Evolutionary conservation across 2,329 filamentous ascomycete genomes (phyloP), one percentile per base, ranked within the genome.

Genomic region (Exserohilum rostratum): DNA sequence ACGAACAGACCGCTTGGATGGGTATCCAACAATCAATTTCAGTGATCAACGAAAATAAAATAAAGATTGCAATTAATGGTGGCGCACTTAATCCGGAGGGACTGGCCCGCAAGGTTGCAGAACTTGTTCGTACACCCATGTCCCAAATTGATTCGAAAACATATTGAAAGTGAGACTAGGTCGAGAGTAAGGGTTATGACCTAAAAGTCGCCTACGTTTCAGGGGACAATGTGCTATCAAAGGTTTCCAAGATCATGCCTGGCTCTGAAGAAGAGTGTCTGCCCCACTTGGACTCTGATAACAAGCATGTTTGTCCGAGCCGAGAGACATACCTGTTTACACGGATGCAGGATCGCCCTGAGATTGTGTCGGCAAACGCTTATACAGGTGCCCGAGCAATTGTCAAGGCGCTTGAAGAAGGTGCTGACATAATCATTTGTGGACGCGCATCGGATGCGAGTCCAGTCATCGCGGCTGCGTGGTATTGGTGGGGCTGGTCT

Each of bases 11-110:
- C 27, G 76, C 80, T 43, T 81, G 80, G 81, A 77, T 81, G 50
- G 80, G 79, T 1, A 69, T 82, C 20, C 67, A 77, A 57, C 66
- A 79, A 62, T 77, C 75, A 0, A 75, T 85, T 3, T 25, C 22
- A 25, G 22, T 25, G 70, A 79, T 3, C 64, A 81, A 5, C 1
- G 70, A 79, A 44, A 79, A 82, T 55, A 65, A 75, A 0, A 85
- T 85, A 70, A 83, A 82, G 55, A 74, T 86, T 11, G 75, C 84
- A 31, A 74, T 85, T 50, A 85, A 86, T 60, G 84, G 84, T 2
- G 84, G 85, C 0, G 82, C 79, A 2, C 75, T 82, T 13, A 82
- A 86, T 52, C 84, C 84, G 0, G 76, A 76, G 52, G 82, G 79
- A 0, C 62, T 87, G 13, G 81, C 83, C 2, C 62, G 79, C 46